A percentile compares a stretch with the other conserved stretches of the same genome.
phyloP scores from a whole-genome alignment of 2,329 filamentous ascomycete genomes.

The Zymoseptoria pseudotritici region DNA sequence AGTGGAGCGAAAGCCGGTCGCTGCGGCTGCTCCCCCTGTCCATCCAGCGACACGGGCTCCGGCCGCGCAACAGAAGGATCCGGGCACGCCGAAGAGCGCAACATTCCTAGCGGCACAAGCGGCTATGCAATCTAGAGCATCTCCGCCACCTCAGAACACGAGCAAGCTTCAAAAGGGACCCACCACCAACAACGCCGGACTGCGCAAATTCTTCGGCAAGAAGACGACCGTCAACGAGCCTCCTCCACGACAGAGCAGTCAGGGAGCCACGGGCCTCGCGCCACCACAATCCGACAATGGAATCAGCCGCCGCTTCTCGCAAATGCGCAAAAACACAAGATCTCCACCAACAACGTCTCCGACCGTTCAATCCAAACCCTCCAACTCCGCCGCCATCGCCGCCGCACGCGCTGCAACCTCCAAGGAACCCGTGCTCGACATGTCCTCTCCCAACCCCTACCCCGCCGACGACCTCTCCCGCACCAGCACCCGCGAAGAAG shows the following conservation, averaged over 20 bases:
- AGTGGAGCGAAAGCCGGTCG: slow-evolving; percentile 28
- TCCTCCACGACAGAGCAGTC: slow-evolving; percentile 30
- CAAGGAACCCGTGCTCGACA: slow-evolving; percentile 16
- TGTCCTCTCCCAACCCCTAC: slow-evolving; percentile 35
- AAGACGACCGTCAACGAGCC: slow-evolving; percentile 43
- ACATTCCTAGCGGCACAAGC: slow-evolving; percentile 26
- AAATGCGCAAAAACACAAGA: slow-evolving; percentile 32
- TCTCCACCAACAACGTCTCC: slow-evolving; percentile 5
- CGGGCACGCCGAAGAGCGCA: slow-evolving; percentile 21
- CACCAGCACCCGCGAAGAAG: slow-evolving; percentile 52
- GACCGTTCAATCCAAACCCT: slow-evolving; percentile 9
- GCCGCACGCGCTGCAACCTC: slow-evolving; percentile 4
- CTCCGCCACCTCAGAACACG: slow-evolving; percentile 15
- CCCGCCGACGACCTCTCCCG: slow-evolving; percentile 49
- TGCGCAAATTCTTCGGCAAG: slow-evolving; percentile 60
- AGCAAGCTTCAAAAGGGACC: slow-evolving; percentile 34
- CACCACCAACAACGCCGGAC: slow-evolving; percentile 36
- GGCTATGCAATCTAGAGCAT: slow-evolving; percentile 22
- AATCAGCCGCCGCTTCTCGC: slow-evolving; percentile 35
- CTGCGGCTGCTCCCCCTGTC: not conserved
- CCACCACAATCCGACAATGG: slow-evolving; percentile 12
- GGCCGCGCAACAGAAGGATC: not conserved
- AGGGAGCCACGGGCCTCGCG: slow-evolving; percentile 32
- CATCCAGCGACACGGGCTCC: not conserved
- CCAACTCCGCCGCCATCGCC: slow-evolving; percentile 17